These are phyloP conservation scores for Cyberlindnera japonica DNA, from an alignment of 805 yeast genomes.

Conservation along the genomic window DNA sequence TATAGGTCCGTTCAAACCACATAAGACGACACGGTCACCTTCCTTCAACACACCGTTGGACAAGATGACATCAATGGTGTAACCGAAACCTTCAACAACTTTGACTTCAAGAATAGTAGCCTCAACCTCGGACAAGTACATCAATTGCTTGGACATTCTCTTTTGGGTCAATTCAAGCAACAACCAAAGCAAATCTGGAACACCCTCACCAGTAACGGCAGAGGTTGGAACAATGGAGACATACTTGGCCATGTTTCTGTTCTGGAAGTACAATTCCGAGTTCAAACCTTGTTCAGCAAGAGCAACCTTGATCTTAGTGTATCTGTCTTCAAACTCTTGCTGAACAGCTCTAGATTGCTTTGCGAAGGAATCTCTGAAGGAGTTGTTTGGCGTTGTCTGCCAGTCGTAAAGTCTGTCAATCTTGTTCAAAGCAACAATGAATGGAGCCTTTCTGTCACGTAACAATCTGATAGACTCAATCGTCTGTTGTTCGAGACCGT, in stretches of 20 bases:
- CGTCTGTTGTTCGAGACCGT: constrained; percentile 98
- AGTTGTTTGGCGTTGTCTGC: constrained; percentile 85
- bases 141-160: constrained; percentile 98
- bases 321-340: constrained; percentile 87
- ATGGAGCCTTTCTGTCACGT: constrained; percentile 97
- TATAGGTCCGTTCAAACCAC: constrained; percentile 98
- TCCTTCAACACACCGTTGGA: constrained; percentile 95
- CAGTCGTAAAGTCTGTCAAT: constrained; percentile 97
- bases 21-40: constrained; percentile 91
- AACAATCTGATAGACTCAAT: constrained; percentile 87
- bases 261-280: constrained; percentile 93
- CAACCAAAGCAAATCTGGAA: constrained; percentile 96
- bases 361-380: constrained; percentile 90
- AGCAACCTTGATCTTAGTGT: constrained; percentile 79
- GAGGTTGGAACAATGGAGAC: constrained; percentile 98
- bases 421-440: constrained; percentile 94
- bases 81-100: constrained; percentile 97
- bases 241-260: constrained; percentile 87
- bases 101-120: constrained; percentile 97
- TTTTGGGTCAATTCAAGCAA: constrained; percentile 92
- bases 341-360: constrained; percentile 82
- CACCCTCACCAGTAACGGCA: constrained; percentile 99
- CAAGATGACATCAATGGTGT: constrained; percentile 94
- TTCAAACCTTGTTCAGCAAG: constrained; percentile 98
- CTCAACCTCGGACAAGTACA: constrained; percentile 90